Evolutionary conservation across 805 yeast species (phyloP), one percentile per base, ranked within the genome.

Genomic region (Nakazawaea wyomingensis): DNA sequence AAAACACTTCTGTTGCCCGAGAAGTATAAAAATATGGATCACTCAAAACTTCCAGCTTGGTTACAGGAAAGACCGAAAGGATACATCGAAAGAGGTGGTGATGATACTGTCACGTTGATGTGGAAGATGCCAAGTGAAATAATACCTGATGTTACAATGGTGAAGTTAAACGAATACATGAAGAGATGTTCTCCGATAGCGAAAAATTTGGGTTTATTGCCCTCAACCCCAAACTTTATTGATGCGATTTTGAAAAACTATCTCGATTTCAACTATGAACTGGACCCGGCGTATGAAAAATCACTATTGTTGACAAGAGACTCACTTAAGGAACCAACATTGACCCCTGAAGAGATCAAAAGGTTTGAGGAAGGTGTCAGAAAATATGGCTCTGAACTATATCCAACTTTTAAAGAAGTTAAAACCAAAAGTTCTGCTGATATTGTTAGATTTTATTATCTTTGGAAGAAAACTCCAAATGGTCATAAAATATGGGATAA

Each of bases 401-500:
- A 78, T 56, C 87, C 83, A 0, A 90, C 87, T 0, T 76, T 57
- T 49, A 75, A 80, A 55, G 76, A 73, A 44, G 93, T 91, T n/a
- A 74, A 73, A 24, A 73, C 89, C 0, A 95, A 85, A 52, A 67
- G 88, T 0, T 66, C 79, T 43, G 75, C 90, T 0, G 85, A 82
- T 82, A 69, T 89, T 49, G 98, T 91, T 1, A 64, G 97, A 45
- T 89, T 72, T 57, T 91, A 88, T 55, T 91, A 91, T 54, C 65
- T 87, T 41, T 91, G 98, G 98, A 90, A 90, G 61, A 90, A 90
- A 59, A 83, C 96, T 0, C 66, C 74, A 24, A 70, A 71, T 34
- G 97, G 97, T 0, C 80, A 75, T 48, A 56, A 59, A 33, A 84
- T 88, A 14, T 86, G 97, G 95, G 96, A 87, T 28, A 80, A 82